Conservation (phyloP, 2,329 filamentous ascomycete species). For the Colletotrichum camelliae region DNA sequence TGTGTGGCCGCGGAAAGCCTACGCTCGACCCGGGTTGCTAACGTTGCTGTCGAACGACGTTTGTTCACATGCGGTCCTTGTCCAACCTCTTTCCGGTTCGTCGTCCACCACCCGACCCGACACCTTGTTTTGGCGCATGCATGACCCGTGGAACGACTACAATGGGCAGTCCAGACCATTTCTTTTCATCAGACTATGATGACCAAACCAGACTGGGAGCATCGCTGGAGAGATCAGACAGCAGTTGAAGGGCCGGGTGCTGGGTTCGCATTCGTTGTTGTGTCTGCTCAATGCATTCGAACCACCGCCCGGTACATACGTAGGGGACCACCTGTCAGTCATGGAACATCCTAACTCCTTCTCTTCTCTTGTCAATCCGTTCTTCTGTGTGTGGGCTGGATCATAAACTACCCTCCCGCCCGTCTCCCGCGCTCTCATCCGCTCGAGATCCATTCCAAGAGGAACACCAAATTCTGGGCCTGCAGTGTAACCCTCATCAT, state of each 20-base stretch:
- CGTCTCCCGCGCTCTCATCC: neutral
- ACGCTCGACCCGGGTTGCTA: neutral
- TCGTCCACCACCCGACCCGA: neutral
- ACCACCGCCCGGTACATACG: neutral
- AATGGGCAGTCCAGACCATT: neutral
- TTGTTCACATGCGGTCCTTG: neutral
- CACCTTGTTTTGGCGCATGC: neutral
- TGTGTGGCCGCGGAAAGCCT: neutral
- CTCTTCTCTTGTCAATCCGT: neutral
- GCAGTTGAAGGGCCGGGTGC: neutral
- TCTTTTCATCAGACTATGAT: neutral
- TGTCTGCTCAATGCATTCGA: neutral
- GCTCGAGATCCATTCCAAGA: neutral
- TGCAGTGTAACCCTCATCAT: neutral
- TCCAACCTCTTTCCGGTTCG: neutral
- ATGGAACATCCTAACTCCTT: constrained; percentile 7
- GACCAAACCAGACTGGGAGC: neutral
- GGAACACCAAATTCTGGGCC: neutral
- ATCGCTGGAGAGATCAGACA: constrained; percentile 20
- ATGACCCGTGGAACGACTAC: neutral
- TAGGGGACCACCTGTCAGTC: constrained; percentile 6
- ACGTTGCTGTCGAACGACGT: neutral
- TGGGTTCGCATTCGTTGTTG: neutral
- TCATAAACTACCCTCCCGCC: constrained; percentile 7
- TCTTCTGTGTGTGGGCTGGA: neutral